Evolutionary conservation across 2,329 filamentous ascomycete species (phyloP), one percentile per base, ranked within the genome.

Genomic region (Tricladium varicosporioides): DNA sequence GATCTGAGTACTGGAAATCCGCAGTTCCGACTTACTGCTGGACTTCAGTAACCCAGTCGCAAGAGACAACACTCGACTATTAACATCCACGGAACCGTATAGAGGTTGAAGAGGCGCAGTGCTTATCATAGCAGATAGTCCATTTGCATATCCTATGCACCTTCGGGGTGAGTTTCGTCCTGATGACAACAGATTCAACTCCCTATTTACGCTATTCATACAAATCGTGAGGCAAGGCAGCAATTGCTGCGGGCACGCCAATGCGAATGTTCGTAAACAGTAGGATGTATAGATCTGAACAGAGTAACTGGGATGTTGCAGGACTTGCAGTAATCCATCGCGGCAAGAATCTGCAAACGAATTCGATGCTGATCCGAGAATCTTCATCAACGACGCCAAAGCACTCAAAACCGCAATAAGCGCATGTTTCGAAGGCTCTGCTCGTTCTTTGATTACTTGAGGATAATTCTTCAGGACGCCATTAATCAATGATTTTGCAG

Each of bases 301-400:
- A 4, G 92, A 94, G 72, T 97, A 97, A 73, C 91, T 97, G 0
- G 92, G 91, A 72, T 99, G 94, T 66, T 96, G 91, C 22, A 97
- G 78, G 5, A 96, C 90, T 71, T 97, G 92, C 42, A 97, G 78
- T 32, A 99, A 76, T 3, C 89, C 89, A 71, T 99, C 94, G 50
- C 93, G 84, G 70, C 91, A 96, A 13, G 81, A 71, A 62, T 99
- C 95, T 7, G 91, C 89, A 65, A 97, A 85, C 53, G 78, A 78
- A 60, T 86, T 89, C 33, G 90, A 83, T 2, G 92, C 92, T 16
- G 93, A 93, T 2, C 92, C 93, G 3, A 99, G 79, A 0, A 84
- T 88, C 43, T 81, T 79, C 59, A 97, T 88, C 33, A 99, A 77
- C 3, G 91, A 88, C 1, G 89, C 83, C 5, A 97, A 76, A 1